Evolutionary conservation across 352 stramenopile species (phyloP).

Genomic region (Globisporangium orthogonon): DNA sequence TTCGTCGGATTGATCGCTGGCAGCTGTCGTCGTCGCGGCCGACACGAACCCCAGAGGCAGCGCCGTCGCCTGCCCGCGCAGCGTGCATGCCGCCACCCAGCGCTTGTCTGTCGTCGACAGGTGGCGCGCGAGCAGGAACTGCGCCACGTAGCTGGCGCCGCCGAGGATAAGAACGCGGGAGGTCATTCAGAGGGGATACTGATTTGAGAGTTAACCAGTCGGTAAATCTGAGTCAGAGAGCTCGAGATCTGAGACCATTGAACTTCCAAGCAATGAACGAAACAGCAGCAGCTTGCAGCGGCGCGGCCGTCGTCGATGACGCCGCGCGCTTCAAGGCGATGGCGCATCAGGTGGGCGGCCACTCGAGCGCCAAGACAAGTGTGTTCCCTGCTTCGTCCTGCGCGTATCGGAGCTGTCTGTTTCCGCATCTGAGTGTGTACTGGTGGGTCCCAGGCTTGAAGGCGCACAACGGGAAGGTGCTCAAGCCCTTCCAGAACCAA

Average conservation of each 20-base stretch:
- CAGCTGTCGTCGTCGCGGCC: not conserved
- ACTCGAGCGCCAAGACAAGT: conserved; percentile 68
- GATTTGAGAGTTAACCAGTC: not conserved
- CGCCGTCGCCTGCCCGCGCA: conserved; percentile 13
- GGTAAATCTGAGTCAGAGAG: not conserved
- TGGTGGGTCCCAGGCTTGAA: conserved; percentile 38
- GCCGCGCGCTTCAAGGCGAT: conserved; percentile 35
- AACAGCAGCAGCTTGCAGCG: conserved; percentile 8
- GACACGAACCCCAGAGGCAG: conserved; percentile 26
- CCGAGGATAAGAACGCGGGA: conserved; percentile 46
- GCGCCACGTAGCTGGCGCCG: conserved; percentile 57
- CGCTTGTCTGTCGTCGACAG: conserved; percentile 1
- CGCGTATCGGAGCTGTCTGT: not conserved
- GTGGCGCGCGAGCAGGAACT: conserved; percentile 41
- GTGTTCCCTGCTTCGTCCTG: not conserved
- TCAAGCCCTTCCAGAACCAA: conserved; percentile 86
- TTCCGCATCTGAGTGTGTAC: not conserved
- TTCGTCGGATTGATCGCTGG: not conserved
- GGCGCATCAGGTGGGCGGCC: conserved; percentile 74
- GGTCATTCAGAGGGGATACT: not conserved
- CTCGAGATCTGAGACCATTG: not conserved
- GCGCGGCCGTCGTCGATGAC: not conserved
- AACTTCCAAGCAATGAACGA: not conserved
- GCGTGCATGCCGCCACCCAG: conserved; percentile 29
- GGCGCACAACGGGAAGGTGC: conserved; percentile 50